phyloP scores from a whole-genome alignment of 345 rosid genomes.

The Fremontodendron californicum region DNA sequence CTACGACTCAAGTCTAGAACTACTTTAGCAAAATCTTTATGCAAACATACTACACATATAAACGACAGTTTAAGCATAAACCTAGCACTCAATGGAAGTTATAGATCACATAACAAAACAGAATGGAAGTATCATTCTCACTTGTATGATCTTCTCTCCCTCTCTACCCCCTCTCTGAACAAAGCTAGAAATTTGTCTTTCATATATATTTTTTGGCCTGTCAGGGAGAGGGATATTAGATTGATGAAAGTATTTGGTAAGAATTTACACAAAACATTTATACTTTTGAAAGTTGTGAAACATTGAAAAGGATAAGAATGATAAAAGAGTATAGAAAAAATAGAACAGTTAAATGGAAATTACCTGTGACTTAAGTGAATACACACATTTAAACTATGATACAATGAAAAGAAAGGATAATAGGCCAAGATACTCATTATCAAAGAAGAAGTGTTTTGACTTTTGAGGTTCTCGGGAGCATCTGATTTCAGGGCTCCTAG shows the following conservation, averaged over 20 bases:
- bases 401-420: too few relatives aligned
- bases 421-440: too few relatives aligned
- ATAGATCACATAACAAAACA: neutral
- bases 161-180: neutral
- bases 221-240: neutral
- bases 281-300: too few relatives aligned
- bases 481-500: too few relatives aligned
- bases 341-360: too few relatives aligned
- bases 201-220: neutral
- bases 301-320: neutral
- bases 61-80: neutral
- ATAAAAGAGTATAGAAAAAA: neutral
- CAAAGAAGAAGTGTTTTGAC: neutral
- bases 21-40: neutral
- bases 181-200: neutral
- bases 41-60: neutral
- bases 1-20: neutral
- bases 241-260: neutral
- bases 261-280: neutral
- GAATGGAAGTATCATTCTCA: neutral
- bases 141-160: neutral
- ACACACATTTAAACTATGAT: neutral
- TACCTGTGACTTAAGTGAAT: neutral
- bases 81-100: neutral
- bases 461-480: too few relatives aligned